Base-by-base conservation (phyloP, 2,329 filamentous ascomycete genomes). In the Colletotrichum karsti region DNA sequence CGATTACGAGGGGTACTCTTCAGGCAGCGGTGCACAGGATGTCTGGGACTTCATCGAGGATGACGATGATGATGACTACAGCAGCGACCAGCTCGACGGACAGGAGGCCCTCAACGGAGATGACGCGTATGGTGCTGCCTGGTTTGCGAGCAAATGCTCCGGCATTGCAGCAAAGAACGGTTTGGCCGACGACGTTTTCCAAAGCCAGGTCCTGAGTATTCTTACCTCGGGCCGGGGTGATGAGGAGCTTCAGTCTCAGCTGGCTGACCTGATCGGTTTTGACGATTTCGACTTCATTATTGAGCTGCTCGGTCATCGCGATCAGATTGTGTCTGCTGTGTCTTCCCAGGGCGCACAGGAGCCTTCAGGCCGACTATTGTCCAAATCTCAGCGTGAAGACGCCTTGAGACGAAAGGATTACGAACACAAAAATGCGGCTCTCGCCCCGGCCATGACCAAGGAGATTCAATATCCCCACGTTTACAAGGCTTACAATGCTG, bases 21-120 rank as follows among this genome's bases (percentile, higher is more conserved):
- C 86, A 2, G 88, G 88, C 5, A 89, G 87, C 46, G 89, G 87
- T 18, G 88, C 89, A 5, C 92, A 95, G 66, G 94, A 98, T 79
- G 91, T 98, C 9, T 98, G 95, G 95, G 95, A 98, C 77, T 90
- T 97, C 66, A 93, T 97, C 75, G 94, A 91, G 67, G 92, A 95
- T 56, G 87, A 87, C 54, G 91, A 92, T 24, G 89, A 90, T 20
- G 91, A 91, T 63, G 84, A 87, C 7, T 84, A 79, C 10, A 82
- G 87, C 76, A 91, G 88, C 74, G 92, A 93, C 69, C 71, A 74
- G 42, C 65, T 73, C 18, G 81, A 85, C 44, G 81, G 80, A 22
- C 73, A 67, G 54, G 81, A 73, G 10, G 73, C 56, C 10, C 70
- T 72, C 7, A 74, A 75, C 28, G 75, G 74, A 55, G 64, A 77